Conservation (phyloP, 2,329 filamentous ascomycete species). For the Orbilia quercus region DNA sequence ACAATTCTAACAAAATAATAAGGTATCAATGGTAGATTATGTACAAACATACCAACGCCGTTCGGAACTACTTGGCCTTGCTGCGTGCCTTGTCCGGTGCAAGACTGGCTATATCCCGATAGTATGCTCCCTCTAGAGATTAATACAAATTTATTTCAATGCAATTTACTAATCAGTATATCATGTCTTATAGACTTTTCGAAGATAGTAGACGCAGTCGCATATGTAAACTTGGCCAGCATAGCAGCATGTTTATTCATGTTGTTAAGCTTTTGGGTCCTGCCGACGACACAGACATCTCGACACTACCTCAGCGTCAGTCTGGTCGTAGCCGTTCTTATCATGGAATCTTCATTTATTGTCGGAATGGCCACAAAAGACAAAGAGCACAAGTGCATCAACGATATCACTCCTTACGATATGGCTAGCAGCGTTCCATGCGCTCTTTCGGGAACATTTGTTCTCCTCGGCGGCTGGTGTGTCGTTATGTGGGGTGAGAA, state of each 20-base stretch:
- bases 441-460: constrained; percentile 85
- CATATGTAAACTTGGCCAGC: constrained; percentile 83
- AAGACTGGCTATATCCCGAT: constrained; percentile 77
- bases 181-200: constrained; percentile 71
- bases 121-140: constrained; percentile 63
- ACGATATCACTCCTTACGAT: constrained; percentile 90
- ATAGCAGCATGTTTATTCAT: constrained; percentile 79
- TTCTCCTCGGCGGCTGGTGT: constrained; percentile 86
- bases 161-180: constrained; percentile 56
- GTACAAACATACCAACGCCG: constrained; percentile 63
- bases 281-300: constrained; percentile 89
- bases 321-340: constrained; percentile 77
- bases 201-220: constrained; percentile 73
- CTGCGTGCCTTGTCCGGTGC: constrained; percentile 89
- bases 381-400: constrained; percentile 73
- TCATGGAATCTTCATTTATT: constrained; percentile 77
- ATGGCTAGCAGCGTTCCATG: constrained; percentile 86
- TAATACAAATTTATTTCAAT: not conserved
- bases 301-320: constrained; percentile 94
- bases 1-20: constrained; percentile 31
- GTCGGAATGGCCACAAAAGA: constrained; percentile 21
- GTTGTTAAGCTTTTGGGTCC: constrained; percentile 78
- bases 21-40: constrained; percentile 71
- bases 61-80: constrained; percentile 69
- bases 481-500: constrained; percentile 82